phyloP scores from a whole-genome alignment of 2,329 filamentous ascomycete genomes.

The Xylariaceae sp. region DNA sequence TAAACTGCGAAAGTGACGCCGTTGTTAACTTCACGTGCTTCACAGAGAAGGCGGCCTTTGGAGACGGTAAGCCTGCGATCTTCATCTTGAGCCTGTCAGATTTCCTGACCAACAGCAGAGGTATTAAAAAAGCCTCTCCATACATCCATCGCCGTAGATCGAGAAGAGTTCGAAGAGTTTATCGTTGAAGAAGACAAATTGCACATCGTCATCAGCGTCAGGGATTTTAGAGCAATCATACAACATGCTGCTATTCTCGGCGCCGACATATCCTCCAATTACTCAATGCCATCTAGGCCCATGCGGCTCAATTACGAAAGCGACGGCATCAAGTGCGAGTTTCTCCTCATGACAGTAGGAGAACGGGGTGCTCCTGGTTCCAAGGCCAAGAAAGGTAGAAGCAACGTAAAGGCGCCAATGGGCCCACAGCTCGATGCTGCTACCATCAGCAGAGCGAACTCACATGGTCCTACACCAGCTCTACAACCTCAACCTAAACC shows the following conservation, averaged over 20 bases:
- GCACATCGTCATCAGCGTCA: conserved; percentile 77
- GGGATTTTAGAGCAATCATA: conserved; percentile 77
- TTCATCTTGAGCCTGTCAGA: conserved; percentile 1
- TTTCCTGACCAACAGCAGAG: conserved; percentile 40
- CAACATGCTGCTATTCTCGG: conserved; percentile 68
- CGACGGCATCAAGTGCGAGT: conserved; percentile 68
- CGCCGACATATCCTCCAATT: conserved; percentile 62
- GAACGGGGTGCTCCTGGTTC: conserved; percentile 50
- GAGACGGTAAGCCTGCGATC: conserved; percentile 44
- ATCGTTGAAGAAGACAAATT: conserved; percentile 64
- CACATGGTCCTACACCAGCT: conserved; percentile 22
- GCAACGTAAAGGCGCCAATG: conserved; percentile 35
- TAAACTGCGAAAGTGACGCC: conserved; percentile 69
- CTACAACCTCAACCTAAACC: conserved; percentile 32
- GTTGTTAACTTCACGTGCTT: conserved; percentile 76
- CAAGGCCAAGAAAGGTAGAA: conserved; percentile 39
- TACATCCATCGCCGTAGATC: conserved; percentile 73
- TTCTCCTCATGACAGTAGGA: conserved; percentile 78
- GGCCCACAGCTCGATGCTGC: conserved; percentile 44
- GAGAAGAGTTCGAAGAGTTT: conserved; percentile 72
- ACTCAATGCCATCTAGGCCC: conserved; percentile 67
- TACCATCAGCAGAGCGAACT: conserved; percentile 39
- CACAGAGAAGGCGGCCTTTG: conserved; percentile 71
- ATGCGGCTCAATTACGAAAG: conserved; percentile 68
- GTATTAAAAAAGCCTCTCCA: conserved; percentile 76